Base-by-base conservation (phyloP, 495 filamentous ascomycete genomes). In the Aspergillus hancockii region DNA sequence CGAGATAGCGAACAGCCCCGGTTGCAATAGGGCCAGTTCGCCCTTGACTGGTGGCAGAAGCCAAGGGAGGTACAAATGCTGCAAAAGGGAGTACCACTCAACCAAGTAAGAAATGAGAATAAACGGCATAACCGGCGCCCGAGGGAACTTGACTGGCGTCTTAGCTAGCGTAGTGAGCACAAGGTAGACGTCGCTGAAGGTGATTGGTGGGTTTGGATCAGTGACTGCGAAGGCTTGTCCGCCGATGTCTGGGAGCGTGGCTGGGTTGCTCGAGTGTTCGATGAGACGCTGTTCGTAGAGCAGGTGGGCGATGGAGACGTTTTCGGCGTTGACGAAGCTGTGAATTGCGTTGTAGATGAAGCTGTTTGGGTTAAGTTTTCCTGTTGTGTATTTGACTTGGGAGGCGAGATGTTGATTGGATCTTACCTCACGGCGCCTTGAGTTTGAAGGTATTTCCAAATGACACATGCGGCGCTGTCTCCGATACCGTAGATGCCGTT, bases 401-500 rank as follows among this genome's bases (percentile, higher is more conserved):
- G n/a, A 19, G 21, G 14, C 2, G 19, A 14, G 18, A 0, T 8
- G 4, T 9, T n/a, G 43, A 18, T 36, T 8, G 25, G 28, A 43
- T 18, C 63, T 54, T 71, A 71, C 67, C 75, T 77, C 50, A 81
- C 77, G 57, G 47, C 61, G 14, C 70, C 69, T 8, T 71, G 67
- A 8, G 34, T 58, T 19, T 63, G 59, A 23, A 69, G 64, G 62
- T 70, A 79, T 55, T 62, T 69, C 58, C 47, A 81, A 0, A 77
- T 79, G 28, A 86, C 65, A 0, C 78, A 65, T 23, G 54, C 60
- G 49, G 65, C 81, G 31, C 76, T 76, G 61, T 83, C 80, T 2
- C 81, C 81, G 52, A 83, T 76, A 14, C 83, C 84, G 52, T 85
- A 85, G 55, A 87, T 79, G 14, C 79, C 81, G 62, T 85, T 86